Conservation (phyloP, 768 basidiomycete genomes). For the Leucogyrophana mollusca region DNA sequence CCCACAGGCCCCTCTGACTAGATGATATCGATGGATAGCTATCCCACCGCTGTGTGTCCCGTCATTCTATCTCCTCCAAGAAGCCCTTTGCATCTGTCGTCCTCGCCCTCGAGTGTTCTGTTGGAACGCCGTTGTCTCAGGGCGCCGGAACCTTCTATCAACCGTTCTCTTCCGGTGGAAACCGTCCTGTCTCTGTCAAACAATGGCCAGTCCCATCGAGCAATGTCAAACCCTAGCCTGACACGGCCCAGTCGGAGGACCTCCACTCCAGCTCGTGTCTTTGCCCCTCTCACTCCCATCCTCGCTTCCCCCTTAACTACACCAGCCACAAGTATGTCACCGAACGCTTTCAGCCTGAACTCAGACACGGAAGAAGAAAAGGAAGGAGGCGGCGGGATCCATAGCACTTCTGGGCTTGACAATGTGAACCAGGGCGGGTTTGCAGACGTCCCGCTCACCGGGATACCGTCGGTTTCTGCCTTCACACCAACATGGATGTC, state of each 20-base stretch:
- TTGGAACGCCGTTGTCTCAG: constrained; percentile 10
- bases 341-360: constrained; percentile 13
- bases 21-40: constrained; percentile 4
- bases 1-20: neutral
- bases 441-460: constrained; percentile 17
- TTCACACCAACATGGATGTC: constrained; percentile 55
- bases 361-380: constrained; percentile 10
- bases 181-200: constrained; percentile 5
- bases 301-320: constrained; percentile 59
- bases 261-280: constrained; percentile 29
- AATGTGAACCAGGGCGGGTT: constrained; percentile 17
- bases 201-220: neutral
- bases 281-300: constrained; percentile 55
- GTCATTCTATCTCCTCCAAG: neutral
- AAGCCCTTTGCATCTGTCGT: neutral
- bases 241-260: constrained; percentile 16
- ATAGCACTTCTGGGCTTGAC: neutral
- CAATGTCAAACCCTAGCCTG: neutral
- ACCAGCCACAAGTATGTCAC: constrained; percentile 38
- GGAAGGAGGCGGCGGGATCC: neutral
- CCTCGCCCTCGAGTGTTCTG: constrained; percentile 9
- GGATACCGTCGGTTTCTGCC: constrained; percentile 5
- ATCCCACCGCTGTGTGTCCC: neutral
- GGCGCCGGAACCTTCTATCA: neutral
- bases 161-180: constrained; percentile 1